Conservation (phyloP, 495 filamentous ascomycete genomes). For the Penicillium egyptiacum region DNA sequence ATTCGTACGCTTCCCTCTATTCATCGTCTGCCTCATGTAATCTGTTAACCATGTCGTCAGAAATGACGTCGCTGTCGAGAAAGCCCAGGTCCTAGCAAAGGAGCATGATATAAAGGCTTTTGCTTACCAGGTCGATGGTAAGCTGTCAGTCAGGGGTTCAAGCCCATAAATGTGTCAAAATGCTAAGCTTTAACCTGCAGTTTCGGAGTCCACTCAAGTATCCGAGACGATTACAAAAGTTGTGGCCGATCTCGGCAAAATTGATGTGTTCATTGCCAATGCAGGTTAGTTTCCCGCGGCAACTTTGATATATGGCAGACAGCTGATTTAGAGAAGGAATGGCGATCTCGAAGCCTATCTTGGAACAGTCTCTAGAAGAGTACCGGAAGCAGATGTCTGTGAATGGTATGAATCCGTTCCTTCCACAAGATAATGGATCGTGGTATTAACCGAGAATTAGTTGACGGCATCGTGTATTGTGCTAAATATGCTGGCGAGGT, state of each 20-base stretch:
- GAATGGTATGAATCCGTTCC: conserved; percentile 30
- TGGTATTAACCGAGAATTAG: conserved; percentile 7
- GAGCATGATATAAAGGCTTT: conserved; percentile 35
- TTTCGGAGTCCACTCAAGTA: conserved; percentile 38
- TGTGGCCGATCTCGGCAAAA: conserved; percentile 45
- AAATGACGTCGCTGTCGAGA: conserved; percentile 36
- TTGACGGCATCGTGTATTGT: conserved; percentile 39
- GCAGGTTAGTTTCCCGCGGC: conserved; percentile 10
- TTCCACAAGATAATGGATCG: neutral
- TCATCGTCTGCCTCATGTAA: neutral
- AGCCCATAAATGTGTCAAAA: neutral
- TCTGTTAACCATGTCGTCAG: conserved; percentile 14
- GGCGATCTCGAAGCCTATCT: conserved; percentile 50
- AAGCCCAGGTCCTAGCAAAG: conserved; percentile 31
- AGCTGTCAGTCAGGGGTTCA: neutral
- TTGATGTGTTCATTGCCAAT: conserved; percentile 53
- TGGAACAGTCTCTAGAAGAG: conserved; percentile 48
- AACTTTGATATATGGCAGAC: neutral
- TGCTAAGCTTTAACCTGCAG: conserved; percentile 15
- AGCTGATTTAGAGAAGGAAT: conserved; percentile 35
- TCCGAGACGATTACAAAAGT: conserved; percentile 33
- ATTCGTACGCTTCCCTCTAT: conserved; percentile 31
- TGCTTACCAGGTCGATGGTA: conserved; percentile 45
- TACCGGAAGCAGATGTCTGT: conserved; percentile 46
- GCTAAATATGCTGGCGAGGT: conserved; percentile 54